Conservation (phyloP, 2,329 filamentous ascomycete species). For the Apiospora pterosperma region DNA sequence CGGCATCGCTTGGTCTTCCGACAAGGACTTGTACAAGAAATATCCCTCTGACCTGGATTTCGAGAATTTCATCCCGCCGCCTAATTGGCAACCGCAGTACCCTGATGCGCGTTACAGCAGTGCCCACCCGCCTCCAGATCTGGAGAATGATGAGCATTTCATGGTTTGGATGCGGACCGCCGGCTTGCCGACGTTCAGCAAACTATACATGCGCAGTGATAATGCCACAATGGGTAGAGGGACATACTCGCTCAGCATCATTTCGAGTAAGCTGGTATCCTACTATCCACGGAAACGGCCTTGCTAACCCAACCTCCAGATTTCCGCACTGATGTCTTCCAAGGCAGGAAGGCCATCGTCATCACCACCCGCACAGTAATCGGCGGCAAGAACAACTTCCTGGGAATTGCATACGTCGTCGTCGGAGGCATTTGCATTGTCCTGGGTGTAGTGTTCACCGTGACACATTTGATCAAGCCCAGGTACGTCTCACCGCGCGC, state of each 20-base stretch:
- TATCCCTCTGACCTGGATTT: slow-evolving; percentile 43
- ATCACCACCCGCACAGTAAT: slow-evolving; percentile 89
- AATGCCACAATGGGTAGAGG: slow-evolving; percentile 63
- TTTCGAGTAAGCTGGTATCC: slow-evolving; percentile 60
- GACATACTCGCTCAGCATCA: slow-evolving; percentile 72
- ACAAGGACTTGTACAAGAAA: slow-evolving; percentile 72
- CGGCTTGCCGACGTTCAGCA: slow-evolving; percentile 90
- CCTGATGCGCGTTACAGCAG: slow-evolving; percentile 67
- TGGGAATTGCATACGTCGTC: slow-evolving; percentile 93
- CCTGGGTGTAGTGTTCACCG: slow-evolving; percentile 82
- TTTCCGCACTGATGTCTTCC: slow-evolving; percentile 75
- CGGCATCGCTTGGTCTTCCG: slow-evolving; percentile 83
- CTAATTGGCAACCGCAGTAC: slow-evolving; percentile 74
- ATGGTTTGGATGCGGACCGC: slow-evolving; percentile 99
- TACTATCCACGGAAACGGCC: neutral
- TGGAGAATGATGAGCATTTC: slow-evolving; percentile 77
- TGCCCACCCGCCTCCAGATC: slow-evolving; percentile 63
- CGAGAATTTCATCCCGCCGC: slow-evolving; percentile 65
- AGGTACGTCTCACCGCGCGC: slow-evolving; percentile 51
- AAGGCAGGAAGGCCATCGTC: slow-evolving; percentile 85
- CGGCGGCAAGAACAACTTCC: slow-evolving; percentile 91
- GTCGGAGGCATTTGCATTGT: slow-evolving; percentile 91
- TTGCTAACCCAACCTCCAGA: slow-evolving; percentile 44
- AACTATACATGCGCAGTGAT: slow-evolving; percentile 84
- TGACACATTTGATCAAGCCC: slow-evolving; percentile 87